phyloP scores from a whole-genome alignment of 176 grass and related monocot genomes.

The Avena insularis region DNA sequence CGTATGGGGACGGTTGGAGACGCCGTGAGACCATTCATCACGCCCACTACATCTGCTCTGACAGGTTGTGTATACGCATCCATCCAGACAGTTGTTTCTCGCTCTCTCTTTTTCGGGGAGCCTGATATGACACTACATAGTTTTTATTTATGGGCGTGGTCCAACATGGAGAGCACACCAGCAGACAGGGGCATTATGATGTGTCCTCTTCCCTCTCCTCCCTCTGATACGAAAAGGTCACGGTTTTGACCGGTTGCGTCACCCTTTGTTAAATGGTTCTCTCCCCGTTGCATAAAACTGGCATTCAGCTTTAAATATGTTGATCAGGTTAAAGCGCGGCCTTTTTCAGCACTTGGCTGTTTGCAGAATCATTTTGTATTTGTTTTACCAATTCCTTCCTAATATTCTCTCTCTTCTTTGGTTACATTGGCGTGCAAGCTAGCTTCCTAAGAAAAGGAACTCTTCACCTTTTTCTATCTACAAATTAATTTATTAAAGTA shows the following conservation, averaged over 20 bases:
- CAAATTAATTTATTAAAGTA: not conserved
- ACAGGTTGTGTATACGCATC: not conserved
- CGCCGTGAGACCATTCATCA: not conserved
- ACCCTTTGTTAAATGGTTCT: not conserved
- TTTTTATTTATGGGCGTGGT: not conserved
- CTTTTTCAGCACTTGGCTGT: conserved; percentile 42
- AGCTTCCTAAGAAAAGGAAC: conserved; percentile 24
- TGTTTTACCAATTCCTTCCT: not conserved
- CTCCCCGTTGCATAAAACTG: conserved; percentile 14
- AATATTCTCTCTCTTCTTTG: conserved; percentile 1
- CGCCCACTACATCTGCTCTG: not conserved
- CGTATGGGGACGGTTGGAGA: no score
- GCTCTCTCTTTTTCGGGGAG: not conserved
- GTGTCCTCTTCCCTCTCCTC: not conserved
- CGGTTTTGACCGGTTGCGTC: conserved; percentile 39
- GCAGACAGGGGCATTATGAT: conserved; percentile 42
- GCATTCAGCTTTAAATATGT: not conserved
- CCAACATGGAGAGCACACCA: conserved; percentile 45
- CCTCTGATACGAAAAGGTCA: conserved; percentile 23
- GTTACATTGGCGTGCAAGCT: conserved; percentile 41
- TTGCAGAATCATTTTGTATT: conserved; percentile 36
- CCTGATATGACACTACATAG: conserved; percentile 47
- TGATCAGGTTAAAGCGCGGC: conserved; percentile 38
- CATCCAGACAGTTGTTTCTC: not conserved
- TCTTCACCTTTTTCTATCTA: no score